These are phyloP conservation scores for Cyberlindnera amylophila DNA, from an alignment of 805 yeast species.

Conservation along the genomic window DNA sequence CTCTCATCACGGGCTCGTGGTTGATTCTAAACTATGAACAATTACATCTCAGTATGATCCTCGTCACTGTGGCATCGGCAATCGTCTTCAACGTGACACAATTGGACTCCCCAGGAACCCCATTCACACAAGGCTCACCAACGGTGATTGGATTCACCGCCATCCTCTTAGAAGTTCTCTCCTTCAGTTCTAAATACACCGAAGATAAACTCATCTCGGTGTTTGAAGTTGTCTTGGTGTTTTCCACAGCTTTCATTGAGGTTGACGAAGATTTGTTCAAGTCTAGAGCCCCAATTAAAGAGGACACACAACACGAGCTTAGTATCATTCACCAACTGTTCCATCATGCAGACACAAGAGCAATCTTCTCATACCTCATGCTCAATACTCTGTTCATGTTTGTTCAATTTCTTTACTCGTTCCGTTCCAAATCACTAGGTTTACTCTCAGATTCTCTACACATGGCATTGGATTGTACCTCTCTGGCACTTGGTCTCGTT, in stretches of 20 bases:
- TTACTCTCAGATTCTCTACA: constrained; percentile 89
- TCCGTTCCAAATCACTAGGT: constrained; percentile 89
- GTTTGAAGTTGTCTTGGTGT: constrained; percentile 15
- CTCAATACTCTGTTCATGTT: constrained; percentile 92
- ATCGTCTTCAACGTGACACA: constrained; percentile 19
- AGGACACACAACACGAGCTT: too few relatives aligned
- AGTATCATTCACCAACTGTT: constrained; percentile 23
- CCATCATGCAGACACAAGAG: constrained; percentile 65
- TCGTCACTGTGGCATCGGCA: constrained; percentile 26
- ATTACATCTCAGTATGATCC: constrained; percentile 23
- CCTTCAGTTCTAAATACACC: constrained; percentile 26
- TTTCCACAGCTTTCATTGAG: constrained; percentile 12
- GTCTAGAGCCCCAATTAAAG: not conserved
- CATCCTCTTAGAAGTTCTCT: constrained; percentile 31
- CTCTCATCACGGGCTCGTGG: not conserved
- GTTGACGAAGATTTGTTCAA: constrained; percentile 15
- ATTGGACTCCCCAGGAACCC: constrained; percentile 12
- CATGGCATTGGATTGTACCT: constrained; percentile 93
- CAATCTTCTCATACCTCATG: constrained; percentile 82
- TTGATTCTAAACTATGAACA: constrained; percentile 4
- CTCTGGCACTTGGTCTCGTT: constrained; percentile 80
- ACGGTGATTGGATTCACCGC: constrained; percentile 30
- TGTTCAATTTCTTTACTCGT: constrained; percentile 85
- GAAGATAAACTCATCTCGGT: constrained; percentile 9
- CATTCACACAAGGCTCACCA: constrained; percentile 18